Evolutionary conservation across 139 green algal genomes (phyloP).

Genomic region (Yamagishiella unicocca): DNA sequence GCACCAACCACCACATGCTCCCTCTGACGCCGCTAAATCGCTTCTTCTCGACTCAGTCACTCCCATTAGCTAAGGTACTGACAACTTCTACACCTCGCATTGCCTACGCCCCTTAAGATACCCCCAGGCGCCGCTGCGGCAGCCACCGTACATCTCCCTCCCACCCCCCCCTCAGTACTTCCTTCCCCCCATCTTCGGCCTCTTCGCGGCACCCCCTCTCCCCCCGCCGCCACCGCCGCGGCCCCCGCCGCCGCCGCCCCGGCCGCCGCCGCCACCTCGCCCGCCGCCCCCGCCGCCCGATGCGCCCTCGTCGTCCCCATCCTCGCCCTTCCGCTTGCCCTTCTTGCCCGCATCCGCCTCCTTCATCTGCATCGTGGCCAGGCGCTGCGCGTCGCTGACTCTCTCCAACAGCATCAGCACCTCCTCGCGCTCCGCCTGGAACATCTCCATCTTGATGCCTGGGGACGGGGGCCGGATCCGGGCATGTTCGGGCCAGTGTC

Average conservation of each 20-base stretch:
- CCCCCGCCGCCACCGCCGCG: neutral
- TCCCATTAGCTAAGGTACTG: too few relatives aligned
- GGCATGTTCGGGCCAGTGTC: too few relatives aligned
- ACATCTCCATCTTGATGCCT: slow-evolving; percentile 87
- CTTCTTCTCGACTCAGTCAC: too few relatives aligned
- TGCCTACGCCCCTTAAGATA: too few relatives aligned
- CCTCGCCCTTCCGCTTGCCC: slow-evolving; percentile 58
- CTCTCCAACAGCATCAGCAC: slow-evolving; percentile 90
- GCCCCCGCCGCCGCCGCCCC: neutral
- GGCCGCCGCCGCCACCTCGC: neutral
- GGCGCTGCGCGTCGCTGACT: slow-evolving; percentile 85
- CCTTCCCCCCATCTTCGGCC: neutral
- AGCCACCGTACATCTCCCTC: too few relatives aligned
- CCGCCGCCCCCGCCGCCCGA: neutral
- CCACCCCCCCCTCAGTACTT: slow-evolving; percentile 11
- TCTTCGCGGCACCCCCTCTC: neutral
- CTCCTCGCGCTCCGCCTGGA: slow-evolving; percentile 77
- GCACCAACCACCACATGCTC: too few relatives aligned
- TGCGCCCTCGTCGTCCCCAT: slow-evolving; percentile 35
- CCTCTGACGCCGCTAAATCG: too few relatives aligned
- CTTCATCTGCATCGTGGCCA: slow-evolving; percentile 89
- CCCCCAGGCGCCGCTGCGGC: too few relatives aligned
- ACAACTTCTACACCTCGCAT: too few relatives aligned
- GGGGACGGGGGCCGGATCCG: neutral
- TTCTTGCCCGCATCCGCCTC: slow-evolving; percentile 65